A percentile compares a stretch with the other conserved stretches of the same genome.
These are phyloP conservation scores for Phytophthora hybrid DNA, from an alignment of 352 stramenopile genomes.

Conservation along the genomic window DNA sequence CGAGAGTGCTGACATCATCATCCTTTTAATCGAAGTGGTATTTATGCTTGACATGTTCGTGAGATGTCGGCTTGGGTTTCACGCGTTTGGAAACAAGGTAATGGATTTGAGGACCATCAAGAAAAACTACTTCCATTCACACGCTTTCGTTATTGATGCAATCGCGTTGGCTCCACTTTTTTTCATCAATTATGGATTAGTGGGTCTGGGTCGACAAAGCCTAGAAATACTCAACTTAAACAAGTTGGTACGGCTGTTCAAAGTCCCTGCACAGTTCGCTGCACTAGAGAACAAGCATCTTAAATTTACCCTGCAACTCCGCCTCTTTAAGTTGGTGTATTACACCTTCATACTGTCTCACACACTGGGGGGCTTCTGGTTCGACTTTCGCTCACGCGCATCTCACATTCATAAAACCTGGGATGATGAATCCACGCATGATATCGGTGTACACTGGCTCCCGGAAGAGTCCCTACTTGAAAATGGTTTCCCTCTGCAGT, in stretches of 20 bases:
- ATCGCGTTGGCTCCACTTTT: conserved; percentile 62
- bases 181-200: conserved; percentile 54
- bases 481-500: conserved; percentile 49
- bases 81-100: conserved; percentile 79
- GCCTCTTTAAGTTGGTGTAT: conserved; percentile 80
- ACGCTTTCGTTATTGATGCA: conserved; percentile 54
- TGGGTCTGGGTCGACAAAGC: conserved; percentile 3
- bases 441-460: conserved; percentile 41
- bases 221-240: conserved; percentile 72
- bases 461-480: conserved; percentile 41
- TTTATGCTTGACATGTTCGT: conserved; percentile 73
- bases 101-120: conserved; percentile 55
- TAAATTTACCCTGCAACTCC: conserved; percentile 67
- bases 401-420: conserved; percentile 26
- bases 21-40: conserved; percentile 49
- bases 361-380: conserved; percentile 68
- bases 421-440: background rate
- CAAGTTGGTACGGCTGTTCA: conserved; percentile 66
- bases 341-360: conserved; percentile 75
- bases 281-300: conserved; percentile 71
- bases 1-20: conserved; percentile 32
- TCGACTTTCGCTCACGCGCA: conserved; percentile 51
- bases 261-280: conserved; percentile 60
- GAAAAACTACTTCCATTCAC: conserved; percentile 56
- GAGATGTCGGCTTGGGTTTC: conserved; percentile 59